Evolutionary conservation across 805 yeast genomes (phyloP), one percentile per base, ranked within the genome.

Genomic region (Myxozyma mucilagina): DNA sequence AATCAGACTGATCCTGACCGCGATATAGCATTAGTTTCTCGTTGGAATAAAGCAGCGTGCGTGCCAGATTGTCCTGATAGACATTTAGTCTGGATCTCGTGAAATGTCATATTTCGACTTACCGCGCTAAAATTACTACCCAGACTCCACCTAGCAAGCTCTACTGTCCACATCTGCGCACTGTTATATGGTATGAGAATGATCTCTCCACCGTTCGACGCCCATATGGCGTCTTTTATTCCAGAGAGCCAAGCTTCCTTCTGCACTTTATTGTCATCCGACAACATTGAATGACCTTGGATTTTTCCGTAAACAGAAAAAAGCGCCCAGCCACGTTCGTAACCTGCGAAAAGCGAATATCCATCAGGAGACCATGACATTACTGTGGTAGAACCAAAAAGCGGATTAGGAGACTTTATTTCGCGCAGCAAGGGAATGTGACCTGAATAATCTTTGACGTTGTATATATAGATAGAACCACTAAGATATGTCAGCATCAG

Each of bases 261-360:
- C 36, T 24, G 50, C 2, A 18, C 14, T 16, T 39, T 53, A 24
- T 24, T 42, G 41, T 64, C 63, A 16, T 62, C 75, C 55, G 69
- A 56, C 24, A 67, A 63, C 61, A 73, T 75, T 4, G 83, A 74
- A 9, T 80, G 75, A 47, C 78, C 77, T 39, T 73, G 75, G 42
- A 77, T 69, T 65, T 80, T 78, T 1, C 86, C 86, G 39, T 81
- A 73, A 14, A 76, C 76, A 2, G 85, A 80, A 61, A 74, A 75
- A 31, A 80, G 60, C 51, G 76, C 76, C 85, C 85, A 83, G 4
- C 84, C 84, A 47, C 72, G 72, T 56, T 69, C 59, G 69, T 66
- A 69, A 53, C 76, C 71, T 18, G 68, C 70, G 71, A 72, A 58
- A 35, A 72, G 45, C 32, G 74, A 54, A 70, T 72, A 62, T 62